Conservation (phyloP, 2,329 filamentous ascomycete species). For the Aspergillus melleus region DNA sequence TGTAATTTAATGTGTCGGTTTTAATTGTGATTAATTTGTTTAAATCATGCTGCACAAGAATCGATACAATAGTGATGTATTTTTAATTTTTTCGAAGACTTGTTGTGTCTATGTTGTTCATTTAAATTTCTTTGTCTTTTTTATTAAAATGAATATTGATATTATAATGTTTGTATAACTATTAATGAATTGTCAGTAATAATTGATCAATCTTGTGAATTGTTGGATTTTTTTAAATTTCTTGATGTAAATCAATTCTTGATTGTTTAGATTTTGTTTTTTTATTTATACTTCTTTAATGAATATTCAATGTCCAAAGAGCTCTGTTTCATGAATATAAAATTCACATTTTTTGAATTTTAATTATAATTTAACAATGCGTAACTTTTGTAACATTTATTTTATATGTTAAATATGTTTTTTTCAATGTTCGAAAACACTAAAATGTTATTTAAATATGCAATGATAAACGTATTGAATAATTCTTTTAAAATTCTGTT, state of each 20-base stretch:
- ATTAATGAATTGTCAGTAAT: background rate
- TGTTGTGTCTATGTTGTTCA: background rate
- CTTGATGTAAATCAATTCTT: background rate
- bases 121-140: background rate
- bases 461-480: background rate
- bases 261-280: background rate
- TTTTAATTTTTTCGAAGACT: background rate
- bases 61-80: constrained; percentile 1
- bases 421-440: background rate
- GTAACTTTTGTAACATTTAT: background rate
- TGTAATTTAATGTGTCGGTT: background rate
- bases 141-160: background rate
- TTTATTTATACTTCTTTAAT: background rate
- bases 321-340: background rate
- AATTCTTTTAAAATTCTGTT: background rate
- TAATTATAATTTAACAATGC: background rate
- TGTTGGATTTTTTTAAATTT: background rate
- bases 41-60: background rate
- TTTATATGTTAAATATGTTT: background rate
- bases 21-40: too few species aligned
- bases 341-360: background rate
- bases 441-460: background rate
- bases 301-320: background rate
- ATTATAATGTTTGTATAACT: background rate
- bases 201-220: background rate